Percentiles rank a stretch among this genome's conserved stretches.
phyloP scores from a whole-genome alignment of 2,329 filamentous ascomycete species.

The Colletotrichum shisoi region DNA sequence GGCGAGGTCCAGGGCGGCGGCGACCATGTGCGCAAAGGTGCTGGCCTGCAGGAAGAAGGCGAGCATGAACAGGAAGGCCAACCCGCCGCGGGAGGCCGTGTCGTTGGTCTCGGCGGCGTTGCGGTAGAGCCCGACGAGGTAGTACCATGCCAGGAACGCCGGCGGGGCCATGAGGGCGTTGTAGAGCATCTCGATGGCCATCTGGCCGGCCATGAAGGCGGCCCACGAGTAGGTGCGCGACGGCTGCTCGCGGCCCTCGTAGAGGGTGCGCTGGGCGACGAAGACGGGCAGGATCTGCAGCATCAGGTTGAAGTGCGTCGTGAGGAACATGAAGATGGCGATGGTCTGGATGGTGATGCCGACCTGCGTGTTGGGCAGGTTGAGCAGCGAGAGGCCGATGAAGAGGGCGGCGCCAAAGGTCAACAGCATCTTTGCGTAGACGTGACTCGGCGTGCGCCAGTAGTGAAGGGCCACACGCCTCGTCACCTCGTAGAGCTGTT shows the following conservation, averaged over 20 bases:
- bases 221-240: slow-evolving; percentile 72
- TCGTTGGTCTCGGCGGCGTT: slow-evolving; percentile 64
- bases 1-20: slow-evolving; percentile 68
- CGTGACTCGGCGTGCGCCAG: slow-evolving; percentile 78
- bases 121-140: slow-evolving; percentile 69
- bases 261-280: slow-evolving; percentile 69
- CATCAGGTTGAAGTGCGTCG: slow-evolving; percentile 72
- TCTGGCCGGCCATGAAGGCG: slow-evolving; percentile 70
- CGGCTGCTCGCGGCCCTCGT: slow-evolving; percentile 71
- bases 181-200: slow-evolving; percentile 73
- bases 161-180: slow-evolving; percentile 67
- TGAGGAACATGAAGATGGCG: slow-evolving; percentile 74
- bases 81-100: slow-evolving; percentile 57
- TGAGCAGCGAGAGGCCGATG: slow-evolving; percentile 73
- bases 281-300: slow-evolving; percentile 73
- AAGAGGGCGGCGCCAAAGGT: slow-evolving; percentile 60
- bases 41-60: slow-evolving; percentile 71
- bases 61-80: slow-evolving; percentile 70
- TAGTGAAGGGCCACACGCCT: slow-evolving; percentile 77
- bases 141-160: slow-evolving; percentile 72
- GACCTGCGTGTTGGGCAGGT: slow-evolving; percentile 66
- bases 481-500: slow-evolving; percentile 68
- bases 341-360: slow-evolving; percentile 77
- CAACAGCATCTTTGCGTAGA: slow-evolving; percentile 73
- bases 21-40: slow-evolving; percentile 71